Conservation (phyloP, 805 yeast species). For the Lipomyces lipofer region DNA sequence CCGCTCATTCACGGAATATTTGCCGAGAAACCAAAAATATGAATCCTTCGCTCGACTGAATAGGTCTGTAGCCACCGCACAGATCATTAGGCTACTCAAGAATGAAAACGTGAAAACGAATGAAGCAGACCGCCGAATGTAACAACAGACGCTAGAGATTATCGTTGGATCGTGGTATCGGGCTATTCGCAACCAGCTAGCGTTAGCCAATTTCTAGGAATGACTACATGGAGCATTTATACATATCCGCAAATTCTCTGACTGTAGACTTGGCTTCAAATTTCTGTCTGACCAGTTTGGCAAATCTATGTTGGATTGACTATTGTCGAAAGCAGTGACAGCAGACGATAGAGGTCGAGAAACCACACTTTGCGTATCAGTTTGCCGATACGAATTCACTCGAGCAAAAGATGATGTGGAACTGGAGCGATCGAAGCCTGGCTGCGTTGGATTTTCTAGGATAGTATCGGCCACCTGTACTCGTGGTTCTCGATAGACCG, state of each 20-base stretch:
- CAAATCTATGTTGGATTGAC: too few relatives aligned
- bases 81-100: conserved; percentile 18
- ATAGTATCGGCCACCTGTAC: too few relatives aligned
- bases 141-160: conserved; percentile 1
- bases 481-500: too few relatives aligned
- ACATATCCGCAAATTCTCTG: conserved; percentile 7
- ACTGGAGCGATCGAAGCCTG: too few relatives aligned
- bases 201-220: neutral
- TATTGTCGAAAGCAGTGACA: too few relatives aligned
- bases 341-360: too few relatives aligned
- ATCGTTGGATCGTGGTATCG: conserved; percentile 10
- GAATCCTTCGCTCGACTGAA: neutral
- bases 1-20: conserved; percentile 3
- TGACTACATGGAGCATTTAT: neutral
- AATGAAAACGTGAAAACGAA: conserved; percentile 20
- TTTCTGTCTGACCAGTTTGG: too few relatives aligned
- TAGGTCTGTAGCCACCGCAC: conserved; percentile 11
- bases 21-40: neutral
- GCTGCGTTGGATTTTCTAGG: too few relatives aligned
- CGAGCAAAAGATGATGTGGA: too few relatives aligned
- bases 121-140: conserved; percentile 20
- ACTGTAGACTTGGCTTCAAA: neutral
- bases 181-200: too few relatives aligned
- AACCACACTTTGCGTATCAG: too few relatives aligned
- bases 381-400: too few relatives aligned